Conservation (phyloP, 352 stramenopile genomes). For the Pythium sp. region DNA sequence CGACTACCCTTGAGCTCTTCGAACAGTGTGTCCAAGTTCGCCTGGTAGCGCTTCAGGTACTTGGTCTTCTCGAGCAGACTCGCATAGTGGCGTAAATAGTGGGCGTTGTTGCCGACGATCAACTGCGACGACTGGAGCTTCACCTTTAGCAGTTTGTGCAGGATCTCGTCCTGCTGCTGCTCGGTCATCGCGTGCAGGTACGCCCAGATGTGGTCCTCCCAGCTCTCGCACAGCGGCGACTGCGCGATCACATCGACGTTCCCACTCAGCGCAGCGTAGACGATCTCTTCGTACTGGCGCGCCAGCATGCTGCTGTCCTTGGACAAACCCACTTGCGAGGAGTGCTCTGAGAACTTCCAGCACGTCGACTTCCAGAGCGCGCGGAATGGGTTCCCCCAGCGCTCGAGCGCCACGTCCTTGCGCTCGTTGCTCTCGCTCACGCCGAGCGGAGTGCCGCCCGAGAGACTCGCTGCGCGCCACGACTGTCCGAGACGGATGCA, state of each 20-base stretch:
- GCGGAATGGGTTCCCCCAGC: slow-evolving; percentile 82
- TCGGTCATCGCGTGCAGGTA: slow-evolving; percentile 69
- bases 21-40: slow-evolving; percentile 71
- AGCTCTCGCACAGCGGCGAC: slow-evolving; percentile 70
- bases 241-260: slow-evolving; percentile 64
- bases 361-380: slow-evolving; percentile 85
- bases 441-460: slow-evolving; percentile 55
- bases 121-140: slow-evolving; percentile 76
- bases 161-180: slow-evolving; percentile 64
- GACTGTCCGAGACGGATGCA: slow-evolving; percentile 72
- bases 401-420: slow-evolving; percentile 43
- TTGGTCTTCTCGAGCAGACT: slow-evolving; percentile 68
- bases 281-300: slow-evolving; percentile 72
- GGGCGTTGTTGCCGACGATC: slow-evolving; percentile 61
- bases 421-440: slow-evolving; percentile 53
- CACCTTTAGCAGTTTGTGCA: slow-evolving; percentile 68
- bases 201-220: slow-evolving; percentile 87
- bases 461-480: slow-evolving; percentile 78
- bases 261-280: slow-evolving; percentile 78
- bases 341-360: slow-evolving; percentile 72
- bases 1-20: slow-evolving; percentile 66
- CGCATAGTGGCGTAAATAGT: slow-evolving; percentile 56
- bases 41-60: slow-evolving; percentile 70
- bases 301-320: slow-evolving; percentile 64
- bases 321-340: slow-evolving; percentile 36